Evolutionary conservation across 225 moss, liverwort and hornwort species (phyloP).

Genomic region (Lunularia cruciata): DNA sequence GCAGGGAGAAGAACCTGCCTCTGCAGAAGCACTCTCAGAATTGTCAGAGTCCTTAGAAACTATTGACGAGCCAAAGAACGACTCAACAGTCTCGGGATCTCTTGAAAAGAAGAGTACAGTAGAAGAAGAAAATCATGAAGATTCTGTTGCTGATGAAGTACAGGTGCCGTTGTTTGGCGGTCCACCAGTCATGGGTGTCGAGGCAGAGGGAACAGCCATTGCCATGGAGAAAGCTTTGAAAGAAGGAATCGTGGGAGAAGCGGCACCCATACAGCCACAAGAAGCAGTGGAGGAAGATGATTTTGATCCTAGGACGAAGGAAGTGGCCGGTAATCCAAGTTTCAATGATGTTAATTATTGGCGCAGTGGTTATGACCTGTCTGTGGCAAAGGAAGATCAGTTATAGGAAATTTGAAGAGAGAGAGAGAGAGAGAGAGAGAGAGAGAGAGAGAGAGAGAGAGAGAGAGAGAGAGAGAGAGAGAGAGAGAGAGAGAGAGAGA

Average conservation of each 20-base stretch:
- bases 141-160: conserved; percentile 21
- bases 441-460: conserved; percentile 6
- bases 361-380: conserved; percentile 81
- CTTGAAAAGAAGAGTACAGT: conserved; percentile 1
- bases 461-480: conserved; percentile 13
- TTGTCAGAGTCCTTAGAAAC: conserved; percentile 38
- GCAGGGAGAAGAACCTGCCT: conserved; percentile 33
- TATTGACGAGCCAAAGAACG: conserved; percentile 19
- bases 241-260: conserved; percentile 95
- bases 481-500: conserved; percentile 9
- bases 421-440: neutral
- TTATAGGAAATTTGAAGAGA: conserved; percentile 30
- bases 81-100: neutral
- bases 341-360: conserved; percentile 93
- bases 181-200: conserved; percentile 68
- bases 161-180: conserved; percentile 40
- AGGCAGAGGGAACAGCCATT: conserved; percentile 72
- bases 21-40: conserved; percentile 33
- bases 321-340: conserved; percentile 55
- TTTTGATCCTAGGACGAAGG: conserved; percentile 41
- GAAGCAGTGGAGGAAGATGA: conserved; percentile 37
- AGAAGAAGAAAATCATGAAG: conserved; percentile 17
- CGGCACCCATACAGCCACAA: conserved; percentile 62
- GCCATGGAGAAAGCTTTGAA: conserved; percentile 96
- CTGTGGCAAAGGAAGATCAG: conserved; percentile 62